Percentiles rank a stretch among this genome's conserved stretches.
phyloP scores from a whole-genome alignment of 805 yeast genomes.

The Deakozyma indianensis region DNA sequence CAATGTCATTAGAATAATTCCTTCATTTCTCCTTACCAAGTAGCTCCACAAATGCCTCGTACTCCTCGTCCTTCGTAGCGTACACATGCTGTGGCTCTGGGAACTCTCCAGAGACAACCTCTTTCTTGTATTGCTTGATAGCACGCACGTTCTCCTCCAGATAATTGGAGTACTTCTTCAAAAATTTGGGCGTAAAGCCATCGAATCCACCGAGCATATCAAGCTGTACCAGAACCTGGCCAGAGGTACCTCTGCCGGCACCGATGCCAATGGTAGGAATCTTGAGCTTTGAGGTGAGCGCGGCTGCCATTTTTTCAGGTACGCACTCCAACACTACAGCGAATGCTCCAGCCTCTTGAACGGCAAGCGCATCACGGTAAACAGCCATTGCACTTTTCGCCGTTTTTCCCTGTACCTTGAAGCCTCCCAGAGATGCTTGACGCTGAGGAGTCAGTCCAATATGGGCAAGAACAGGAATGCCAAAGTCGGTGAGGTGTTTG shows the following conservation, averaged over 20 bases:
- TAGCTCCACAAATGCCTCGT: constrained; percentile 25
- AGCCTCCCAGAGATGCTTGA: constrained; percentile 68
- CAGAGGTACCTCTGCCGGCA: constrained; percentile 72
- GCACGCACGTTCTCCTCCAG: constrained; percentile 36
- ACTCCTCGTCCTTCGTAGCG: constrained; percentile 51
- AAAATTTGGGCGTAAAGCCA: constrained; percentile 52
- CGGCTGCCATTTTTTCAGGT: constrained; percentile 55
- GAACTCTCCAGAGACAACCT: constrained; percentile 40
- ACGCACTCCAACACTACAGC: constrained; percentile 71
- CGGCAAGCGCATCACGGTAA: constrained; percentile 48
- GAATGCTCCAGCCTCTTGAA: constrained; percentile 68
- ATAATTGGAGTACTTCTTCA: constrained; percentile 49
- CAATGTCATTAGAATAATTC: no score
- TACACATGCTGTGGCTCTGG: constrained; percentile 61
- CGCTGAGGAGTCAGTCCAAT: constrained; percentile 88
- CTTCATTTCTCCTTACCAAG: no score
- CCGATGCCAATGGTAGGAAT: constrained; percentile 94
- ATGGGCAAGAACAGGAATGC: constrained; percentile 86
- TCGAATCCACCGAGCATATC: constrained; percentile 62
- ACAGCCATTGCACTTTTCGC: constrained; percentile 39
- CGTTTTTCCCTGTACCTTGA: constrained; percentile 66
- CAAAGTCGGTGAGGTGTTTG: constrained; percentile 41
- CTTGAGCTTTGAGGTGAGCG: constrained; percentile 41
- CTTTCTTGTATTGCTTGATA: constrained; percentile 38
- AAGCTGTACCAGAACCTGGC: constrained; percentile 80